These are phyloP conservation scores for Colletotrichum cuscutae DNA, from an alignment of 2,329 filamentous ascomycete genomes.

Conservation along the genomic window DNA sequence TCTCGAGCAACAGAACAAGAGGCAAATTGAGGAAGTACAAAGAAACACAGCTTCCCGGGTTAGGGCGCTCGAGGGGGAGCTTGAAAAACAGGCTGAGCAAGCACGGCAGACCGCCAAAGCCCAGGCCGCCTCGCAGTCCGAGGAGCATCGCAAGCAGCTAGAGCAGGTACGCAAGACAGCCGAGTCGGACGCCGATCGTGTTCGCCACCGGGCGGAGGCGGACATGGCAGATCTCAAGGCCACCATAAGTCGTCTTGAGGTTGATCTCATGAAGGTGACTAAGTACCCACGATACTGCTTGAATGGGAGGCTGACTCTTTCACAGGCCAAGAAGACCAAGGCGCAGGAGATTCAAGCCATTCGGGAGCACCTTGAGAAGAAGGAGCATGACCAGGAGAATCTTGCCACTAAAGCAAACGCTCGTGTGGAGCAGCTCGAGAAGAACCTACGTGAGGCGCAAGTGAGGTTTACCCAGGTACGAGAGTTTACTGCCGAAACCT, in stretches of 20 bases:
- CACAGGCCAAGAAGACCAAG: conserved; percentile 68
- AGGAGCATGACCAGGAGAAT: conserved; percentile 55
- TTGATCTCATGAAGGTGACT: conserved; percentile 68
- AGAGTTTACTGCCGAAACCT: background rate
- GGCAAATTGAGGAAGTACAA: conserved; percentile 12
- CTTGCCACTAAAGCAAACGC: conserved; percentile 48
- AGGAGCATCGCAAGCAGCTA: conserved; percentile 52
- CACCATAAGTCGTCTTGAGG: conserved; percentile 70
- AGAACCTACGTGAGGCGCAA: conserved; percentile 42
- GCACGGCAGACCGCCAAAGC: conserved; percentile 45
- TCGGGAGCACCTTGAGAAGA: conserved; percentile 49
- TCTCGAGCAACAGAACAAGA: conserved; percentile 30
- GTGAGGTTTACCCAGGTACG: conserved; percentile 36
- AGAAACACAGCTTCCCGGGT: background rate
- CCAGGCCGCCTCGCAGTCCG: conserved; percentile 36
- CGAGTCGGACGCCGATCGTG: conserved; percentile 60
- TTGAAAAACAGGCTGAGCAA: conserved; percentile 45
- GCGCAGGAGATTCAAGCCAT: conserved; percentile 68
- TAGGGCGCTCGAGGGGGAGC: conserved; percentile 34
- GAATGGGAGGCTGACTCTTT: conserved; percentile 34
- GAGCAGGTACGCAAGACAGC: conserved; percentile 58
- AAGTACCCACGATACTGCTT: background rate
- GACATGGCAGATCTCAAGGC: conserved; percentile 72
- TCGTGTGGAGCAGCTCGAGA: conserved; percentile 43
- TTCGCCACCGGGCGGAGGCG: conserved; percentile 62